Evolutionary conservation across 78 protist genomes (phyloP).

Genomic region (Pigoraptor vietnamica): DNA sequence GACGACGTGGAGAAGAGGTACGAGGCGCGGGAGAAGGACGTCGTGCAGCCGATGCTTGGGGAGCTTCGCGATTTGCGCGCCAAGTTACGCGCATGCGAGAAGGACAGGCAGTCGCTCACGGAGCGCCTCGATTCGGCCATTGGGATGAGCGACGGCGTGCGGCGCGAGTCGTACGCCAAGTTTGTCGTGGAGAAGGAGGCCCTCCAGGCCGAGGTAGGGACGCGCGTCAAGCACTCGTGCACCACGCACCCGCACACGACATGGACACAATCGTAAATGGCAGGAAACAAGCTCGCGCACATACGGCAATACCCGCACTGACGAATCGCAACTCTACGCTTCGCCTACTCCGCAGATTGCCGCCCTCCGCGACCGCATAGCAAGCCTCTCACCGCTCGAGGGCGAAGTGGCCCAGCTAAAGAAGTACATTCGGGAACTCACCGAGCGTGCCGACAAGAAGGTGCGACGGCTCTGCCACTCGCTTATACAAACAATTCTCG

Average conservation of each 20-base stretch:
- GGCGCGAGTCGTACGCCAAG: neutral
- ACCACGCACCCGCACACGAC: too few relatives aligned
- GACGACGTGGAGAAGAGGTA: neutral
- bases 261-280: too few relatives aligned
- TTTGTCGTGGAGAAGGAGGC: neutral
- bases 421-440: neutral
- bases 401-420: neutral
- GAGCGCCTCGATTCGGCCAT: neutral
- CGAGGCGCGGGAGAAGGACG: neutral
- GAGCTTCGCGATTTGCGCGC: neutral
- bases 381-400: neutral
- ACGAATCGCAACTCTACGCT: too few relatives aligned
- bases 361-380: neutral
- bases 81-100: neutral
- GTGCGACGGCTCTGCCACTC: neutral
- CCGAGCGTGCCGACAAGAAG: neutral
- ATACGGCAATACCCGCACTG: too few relatives aligned
- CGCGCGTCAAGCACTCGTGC: too few relatives aligned
- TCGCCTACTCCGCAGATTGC: too few relatives aligned
- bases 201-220: neutral
- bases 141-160: neutral
- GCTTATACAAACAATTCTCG: neutral
- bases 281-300: too few relatives aligned
- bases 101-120: neutral
- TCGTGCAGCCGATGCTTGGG: neutral